phyloP scores from a whole-genome alignment of 352 stramenopile genomes.

The Phytophthora pinifolia region DNA sequence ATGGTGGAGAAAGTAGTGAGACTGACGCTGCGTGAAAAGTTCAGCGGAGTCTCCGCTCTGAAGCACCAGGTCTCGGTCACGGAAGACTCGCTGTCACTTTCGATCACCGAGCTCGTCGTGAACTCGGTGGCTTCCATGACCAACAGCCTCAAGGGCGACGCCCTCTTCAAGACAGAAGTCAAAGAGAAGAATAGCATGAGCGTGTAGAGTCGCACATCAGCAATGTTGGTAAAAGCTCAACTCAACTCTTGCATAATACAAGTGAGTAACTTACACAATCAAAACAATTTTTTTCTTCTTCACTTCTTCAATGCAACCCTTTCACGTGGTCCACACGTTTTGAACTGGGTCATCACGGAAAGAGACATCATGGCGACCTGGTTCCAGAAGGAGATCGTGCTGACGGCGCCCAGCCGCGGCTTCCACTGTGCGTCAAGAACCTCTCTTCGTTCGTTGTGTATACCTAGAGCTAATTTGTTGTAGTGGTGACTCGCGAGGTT shows the following conservation, averaged over 20 bases:
- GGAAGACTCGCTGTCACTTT: conserved; percentile 18
- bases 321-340: conserved; percentile 2
- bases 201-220: conserved; percentile 1
- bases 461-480: neutral
- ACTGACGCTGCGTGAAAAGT: conserved; percentile 15
- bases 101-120: conserved; percentile 16
- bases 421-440: conserved; percentile 61
- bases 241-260: neutral
- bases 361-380: conserved; percentile 68
- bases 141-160: conserved; percentile 16
- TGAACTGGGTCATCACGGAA: too few relatives aligned
- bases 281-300: too few relatives aligned
- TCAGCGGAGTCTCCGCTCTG: conserved; percentile 21
- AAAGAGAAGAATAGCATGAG: conserved; percentile 14
- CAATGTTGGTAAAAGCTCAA: neutral
- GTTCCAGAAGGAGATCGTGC: conserved; percentile 88
- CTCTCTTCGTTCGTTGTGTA: conserved; percentile 1
- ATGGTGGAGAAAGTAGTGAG: conserved; percentile 22
- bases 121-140: conserved; percentile 11
- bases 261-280: too few relatives aligned
- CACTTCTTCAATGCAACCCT: too few relatives aligned
- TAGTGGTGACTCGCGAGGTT: conserved; percentile 83
- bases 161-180: neutral
- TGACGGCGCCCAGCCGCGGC: conserved; percentile 74
- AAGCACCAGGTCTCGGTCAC: conserved; percentile 20